Base-by-base conservation (phyloP, 2,329 filamentous ascomycete species). In the Orbilia oligospora region DNA sequence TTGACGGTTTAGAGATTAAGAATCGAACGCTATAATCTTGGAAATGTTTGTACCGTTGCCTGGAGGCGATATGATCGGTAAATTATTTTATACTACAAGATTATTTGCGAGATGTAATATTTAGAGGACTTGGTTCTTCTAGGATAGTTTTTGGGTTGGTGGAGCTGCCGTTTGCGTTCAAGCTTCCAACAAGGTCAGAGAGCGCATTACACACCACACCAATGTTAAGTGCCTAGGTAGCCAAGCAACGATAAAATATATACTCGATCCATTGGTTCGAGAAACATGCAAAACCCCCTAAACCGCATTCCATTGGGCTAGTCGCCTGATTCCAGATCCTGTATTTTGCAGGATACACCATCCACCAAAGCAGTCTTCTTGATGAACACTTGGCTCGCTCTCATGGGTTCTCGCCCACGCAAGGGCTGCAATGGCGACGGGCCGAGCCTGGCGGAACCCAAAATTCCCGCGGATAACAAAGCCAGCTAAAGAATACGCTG, bases 401-500 rank as follows among this genome's bases (percentile, higher is more conserved):
- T 44, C 5, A 5, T 24, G 38, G 30, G 41, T 53, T 49, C 55
- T 61, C 9, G 61, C 38, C 73, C 73, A 77, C 3, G 67, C 67
- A 24, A 77, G 61, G 46, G 46, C 73, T 24, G 67, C 73, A n/a
- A 56, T 49, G 5, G 73, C 73, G 2, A 77, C 61, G 0, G 73
- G 68, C 3, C 10, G 14, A 6, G 61, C 73, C 10, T 68, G 61
- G 12, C 30, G 16, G 38, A 67, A 77, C 4, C 73, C 67, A 33
- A 77, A 77, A 58, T 64, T 71, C 1, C 67, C 67, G 3, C 73
- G 67, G 51, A 77, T 49, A 24, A 77, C 41, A 38, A 77, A 77
- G 0, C 73, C 73, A 41, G 71, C 61, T 27, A 56, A 48, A 16
- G 30, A 67, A 12, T 24, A 61, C 5, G 20, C 2, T 24, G 56